These are phyloP conservation scores for Tetrahymena thermophila DNA, from an alignment of 73 alveolate genomes.

Conservation along the genomic window DNA sequence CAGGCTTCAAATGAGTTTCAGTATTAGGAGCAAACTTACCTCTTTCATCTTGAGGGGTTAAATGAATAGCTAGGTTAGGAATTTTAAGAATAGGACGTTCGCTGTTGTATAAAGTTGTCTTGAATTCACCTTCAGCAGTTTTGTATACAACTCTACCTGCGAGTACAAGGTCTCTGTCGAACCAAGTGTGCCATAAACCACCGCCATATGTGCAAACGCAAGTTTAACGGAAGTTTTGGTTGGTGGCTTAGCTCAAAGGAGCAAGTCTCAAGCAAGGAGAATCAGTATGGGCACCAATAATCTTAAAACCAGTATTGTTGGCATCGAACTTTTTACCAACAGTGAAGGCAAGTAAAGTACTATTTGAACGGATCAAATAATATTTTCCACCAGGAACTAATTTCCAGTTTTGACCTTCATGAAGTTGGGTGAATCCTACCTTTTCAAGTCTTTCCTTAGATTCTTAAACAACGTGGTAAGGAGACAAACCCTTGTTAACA, in stretches of 20 bases:
- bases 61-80: slow-evolving; percentile 93
- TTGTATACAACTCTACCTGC: slow-evolving; percentile 90
- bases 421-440: slow-evolving; percentile 78
- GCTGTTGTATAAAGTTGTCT: slow-evolving; percentile 72
- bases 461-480: slow-evolving; percentile 84
- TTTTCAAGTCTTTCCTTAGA: slow-evolving; percentile 69
- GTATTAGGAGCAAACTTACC: slow-evolving; percentile 75
- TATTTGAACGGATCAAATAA: slow-evolving; percentile 83
- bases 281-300: slow-evolving; percentile 96
- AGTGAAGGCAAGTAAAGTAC: slow-evolving; percentile 91
- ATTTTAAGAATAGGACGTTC: slow-evolving; percentile 83
- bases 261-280: slow-evolving; percentile 93
- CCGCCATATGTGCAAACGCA: slow-evolving; percentile 95
- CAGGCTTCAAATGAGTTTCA: slow-evolving; percentile 89
- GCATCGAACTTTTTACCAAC: slow-evolving; percentile 71
- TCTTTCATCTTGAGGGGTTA: slow-evolving; percentile 69
- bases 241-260: slow-evolving; percentile 75
- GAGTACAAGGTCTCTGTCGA: slow-evolving; percentile 94
- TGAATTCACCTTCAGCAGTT: slow-evolving; percentile 60
- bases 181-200: slow-evolving; percentile 98
- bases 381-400: slow-evolving; percentile 84
- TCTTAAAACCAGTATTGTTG: slow-evolving; percentile 66
- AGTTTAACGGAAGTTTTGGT: slow-evolving; percentile 77
- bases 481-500: slow-evolving; percentile 67
- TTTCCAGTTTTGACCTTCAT: slow-evolving; percentile 83